phyloP scores from a whole-genome alignment of 768 basidiomycete genomes.

The Russula emetica region DNA sequence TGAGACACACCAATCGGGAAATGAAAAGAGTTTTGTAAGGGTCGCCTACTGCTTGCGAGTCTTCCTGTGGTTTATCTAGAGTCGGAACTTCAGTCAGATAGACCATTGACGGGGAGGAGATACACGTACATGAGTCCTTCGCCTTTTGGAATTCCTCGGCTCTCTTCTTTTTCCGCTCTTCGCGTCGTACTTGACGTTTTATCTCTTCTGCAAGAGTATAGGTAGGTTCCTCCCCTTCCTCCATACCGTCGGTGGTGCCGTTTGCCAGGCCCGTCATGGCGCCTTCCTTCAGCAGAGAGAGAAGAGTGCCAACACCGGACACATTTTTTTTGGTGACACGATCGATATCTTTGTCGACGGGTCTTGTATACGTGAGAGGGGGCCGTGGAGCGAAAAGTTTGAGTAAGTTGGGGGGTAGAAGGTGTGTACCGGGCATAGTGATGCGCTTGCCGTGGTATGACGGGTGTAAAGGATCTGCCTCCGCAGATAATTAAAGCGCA shows the following conservation, averaged over 20 bases:
- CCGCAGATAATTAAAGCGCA: constrained; percentile 18
- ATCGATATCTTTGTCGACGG: constrained; percentile 79
- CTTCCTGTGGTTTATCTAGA: constrained; percentile 88
- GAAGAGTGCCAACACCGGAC: constrained; percentile 68
- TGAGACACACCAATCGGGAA: constrained; percentile 67
- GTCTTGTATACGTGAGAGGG: constrained; percentile 79
- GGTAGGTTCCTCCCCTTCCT: constrained; percentile 78
- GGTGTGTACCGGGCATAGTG: constrained; percentile 67
- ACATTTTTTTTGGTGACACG: constrained; percentile 66
- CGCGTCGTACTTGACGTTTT: constrained; percentile 70
- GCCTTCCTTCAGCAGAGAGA: constrained; percentile 70
- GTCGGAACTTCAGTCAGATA: constrained; percentile 12
- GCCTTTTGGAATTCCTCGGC: constrained; percentile 73
- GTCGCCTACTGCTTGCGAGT: constrained; percentile 86
- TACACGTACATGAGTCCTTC: constrained; percentile 75
- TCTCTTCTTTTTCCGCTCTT: constrained; percentile 73
- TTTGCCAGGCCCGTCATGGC: constrained; percentile 64
- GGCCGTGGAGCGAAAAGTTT: constrained; percentile 95
- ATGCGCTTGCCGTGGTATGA: constrained; percentile 7
- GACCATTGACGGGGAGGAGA: constrained; percentile 1
- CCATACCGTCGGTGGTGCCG: constrained; percentile 62
- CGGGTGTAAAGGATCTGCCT: neutral
- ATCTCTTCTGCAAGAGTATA: constrained; percentile 82
- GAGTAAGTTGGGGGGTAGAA: constrained; percentile 92
- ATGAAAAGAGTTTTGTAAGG: constrained; percentile 99